Conservation (phyloP, 257 asterid species). For the Solanum bukasovii region DNA sequence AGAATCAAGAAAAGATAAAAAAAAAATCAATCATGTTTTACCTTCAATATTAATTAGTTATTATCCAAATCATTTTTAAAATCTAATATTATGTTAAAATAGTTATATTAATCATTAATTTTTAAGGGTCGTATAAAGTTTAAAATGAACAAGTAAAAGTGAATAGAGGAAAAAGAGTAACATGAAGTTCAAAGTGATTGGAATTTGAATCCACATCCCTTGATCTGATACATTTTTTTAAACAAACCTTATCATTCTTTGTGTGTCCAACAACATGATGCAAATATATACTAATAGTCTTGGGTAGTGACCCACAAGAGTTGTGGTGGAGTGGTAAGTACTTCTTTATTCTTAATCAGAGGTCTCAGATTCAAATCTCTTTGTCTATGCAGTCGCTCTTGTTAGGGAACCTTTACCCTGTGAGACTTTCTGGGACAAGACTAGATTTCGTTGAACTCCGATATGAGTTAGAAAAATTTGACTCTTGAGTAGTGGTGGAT, state of each 20-base stretch:
- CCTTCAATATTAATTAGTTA: background rate
- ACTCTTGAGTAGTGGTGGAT: constrained; percentile 1
- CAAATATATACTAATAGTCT: background rate
- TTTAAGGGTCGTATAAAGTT: no score
- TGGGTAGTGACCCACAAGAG: no score
- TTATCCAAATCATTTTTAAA: no score
- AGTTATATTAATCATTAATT: background rate
- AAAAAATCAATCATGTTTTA: no score
- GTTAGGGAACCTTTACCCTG: background rate
- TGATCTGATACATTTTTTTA: background rate
- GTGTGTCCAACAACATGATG: background rate
- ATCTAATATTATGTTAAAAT: no score
- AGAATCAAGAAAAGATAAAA: background rate
- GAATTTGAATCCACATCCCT: background rate
- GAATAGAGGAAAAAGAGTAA: background rate
- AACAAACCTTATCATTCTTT: background rate
- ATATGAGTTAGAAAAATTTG: background rate
- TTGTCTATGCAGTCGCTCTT: background rate
- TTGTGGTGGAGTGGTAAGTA: background rate
- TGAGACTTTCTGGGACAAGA: fast-evolving
- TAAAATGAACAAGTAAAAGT: background rate
- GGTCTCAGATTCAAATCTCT: background rate
- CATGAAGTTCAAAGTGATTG: background rate
- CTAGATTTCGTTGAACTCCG: background rate
- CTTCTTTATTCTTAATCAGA: no score